Evolutionary conservation across 2,329 filamentous ascomycete genomes (phyloP), one percentile per base, ranked within the genome.

Genomic region (Macroventuria anomochaeta): DNA sequence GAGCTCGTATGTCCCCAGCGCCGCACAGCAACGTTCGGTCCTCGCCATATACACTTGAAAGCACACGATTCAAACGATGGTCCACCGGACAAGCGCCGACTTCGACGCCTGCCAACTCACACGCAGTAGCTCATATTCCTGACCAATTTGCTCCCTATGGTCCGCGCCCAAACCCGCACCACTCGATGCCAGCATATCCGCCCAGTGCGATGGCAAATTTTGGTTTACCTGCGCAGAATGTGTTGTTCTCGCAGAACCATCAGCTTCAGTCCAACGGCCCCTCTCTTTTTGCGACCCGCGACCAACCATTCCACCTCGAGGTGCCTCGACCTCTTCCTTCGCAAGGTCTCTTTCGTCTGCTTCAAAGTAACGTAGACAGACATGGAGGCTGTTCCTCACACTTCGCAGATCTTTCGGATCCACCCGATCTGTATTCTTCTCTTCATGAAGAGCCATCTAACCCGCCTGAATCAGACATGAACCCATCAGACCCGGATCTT

Each of bases 401-500:
- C 73, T 91, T 90, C 70, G 81, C 88, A 3, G 88, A 91, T 63
- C 79, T 90, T 41, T 88, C 88, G 7, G 88, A 90, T 59, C 88
- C 88, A 3, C 90, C 90, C 8, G 88, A 93, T 71, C 76, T 93
- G 53, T 91, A 90, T 63, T 88, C 87, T 0, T 88, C 88, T 4
- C 80, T 93, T 2, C 83, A 87, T 50, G 88, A 92, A 67, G 87
- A 91, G 68, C 88, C 89, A 57, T 81, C 86, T 1, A 84, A 87
- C 6, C 90, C 90, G 6, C 89, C 90, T 0, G 86, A 88, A 0
- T 88, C 91, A 66, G 90, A 93, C 71, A 91, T 93, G 88, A 88
- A 90, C 68, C 88, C 89, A 2, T 82, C 83, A 2, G 88, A 93
- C 65, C 87, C 88, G 1, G 88, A 91, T 55, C 78, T 93, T 69